Conservation (phyloP, 169 alveolate species). For the Amoebophrya sp. region DNA sequence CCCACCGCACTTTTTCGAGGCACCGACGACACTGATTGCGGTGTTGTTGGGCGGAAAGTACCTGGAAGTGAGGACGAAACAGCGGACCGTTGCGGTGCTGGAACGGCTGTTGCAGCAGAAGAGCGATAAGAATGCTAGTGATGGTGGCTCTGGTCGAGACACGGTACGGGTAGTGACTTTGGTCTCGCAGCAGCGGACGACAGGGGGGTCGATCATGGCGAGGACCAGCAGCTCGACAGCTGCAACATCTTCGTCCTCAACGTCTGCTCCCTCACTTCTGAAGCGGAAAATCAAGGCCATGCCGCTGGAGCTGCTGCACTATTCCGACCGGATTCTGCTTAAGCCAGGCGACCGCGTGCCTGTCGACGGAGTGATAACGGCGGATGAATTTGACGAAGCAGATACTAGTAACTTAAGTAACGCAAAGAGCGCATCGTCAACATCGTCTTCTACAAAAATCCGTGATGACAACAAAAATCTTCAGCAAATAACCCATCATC, state of each 20-base stretch:
- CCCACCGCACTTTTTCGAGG: conserved; percentile 31
- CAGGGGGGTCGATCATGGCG: too few relatives aligned
- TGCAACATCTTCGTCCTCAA: too few relatives aligned
- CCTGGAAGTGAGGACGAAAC: conserved; percentile 24
- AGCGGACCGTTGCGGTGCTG: conserved; percentile 23
- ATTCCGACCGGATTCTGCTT: conserved; percentile 11
- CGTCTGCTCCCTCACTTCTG: too few relatives aligned
- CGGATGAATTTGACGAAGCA: too few relatives aligned
- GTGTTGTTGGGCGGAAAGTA: conserved; percentile 31
- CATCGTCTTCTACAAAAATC: background rate
- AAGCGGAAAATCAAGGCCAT: too few relatives aligned
- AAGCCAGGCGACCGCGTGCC: conserved; percentile 31
- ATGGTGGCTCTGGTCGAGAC: too few relatives aligned
- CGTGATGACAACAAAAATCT: too few relatives aligned
- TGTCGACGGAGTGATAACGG: background rate
- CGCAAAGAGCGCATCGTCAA: background rate
- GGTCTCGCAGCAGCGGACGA: too few relatives aligned
- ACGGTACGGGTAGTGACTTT: too few relatives aligned
- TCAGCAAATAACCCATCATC: too few relatives aligned
- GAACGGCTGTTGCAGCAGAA: conserved; percentile 8
- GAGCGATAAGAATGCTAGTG: background rate
- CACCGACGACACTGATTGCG: conserved; percentile 29
- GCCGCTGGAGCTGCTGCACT: background rate
- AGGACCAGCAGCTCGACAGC: too few relatives aligned
- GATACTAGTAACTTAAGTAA: too few relatives aligned